Conservation (phyloP, 23 red algal genomes). For the Gracilaria domingensis region DNA sequence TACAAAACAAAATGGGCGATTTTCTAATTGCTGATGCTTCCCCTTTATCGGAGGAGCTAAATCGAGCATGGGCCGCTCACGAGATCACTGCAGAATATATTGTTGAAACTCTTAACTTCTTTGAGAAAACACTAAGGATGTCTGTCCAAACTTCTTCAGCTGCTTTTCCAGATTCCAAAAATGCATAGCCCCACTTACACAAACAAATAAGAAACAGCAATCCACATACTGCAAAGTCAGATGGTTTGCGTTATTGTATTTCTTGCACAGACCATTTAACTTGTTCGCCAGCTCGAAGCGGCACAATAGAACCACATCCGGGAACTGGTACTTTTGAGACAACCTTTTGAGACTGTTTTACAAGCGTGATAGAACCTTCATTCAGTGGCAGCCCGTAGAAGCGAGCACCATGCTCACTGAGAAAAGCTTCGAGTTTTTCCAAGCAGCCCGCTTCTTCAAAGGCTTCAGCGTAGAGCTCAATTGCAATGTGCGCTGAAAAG, state of each 20-base stretch:
- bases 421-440: conserved; percentile 80
- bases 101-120: conserved; percentile 45
- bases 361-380: conserved; percentile 60
- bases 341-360: conserved; percentile 7
- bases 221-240: background rate
- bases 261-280: conserved; percentile 52
- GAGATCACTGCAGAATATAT: conserved; percentile 60
- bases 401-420: conserved; percentile 77
- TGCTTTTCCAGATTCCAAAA: background rate
- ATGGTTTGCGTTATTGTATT: background rate
- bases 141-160: background rate
- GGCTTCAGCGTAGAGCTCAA: conserved; percentile 88
- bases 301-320: conserved; percentile 45
- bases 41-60: conserved; percentile 46
- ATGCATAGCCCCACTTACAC: background rate
- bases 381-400: conserved; percentile 90
- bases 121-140: conserved; percentile 25
- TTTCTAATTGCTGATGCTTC: conserved; percentile 50
- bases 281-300: conserved; percentile 52
- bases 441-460: conserved; percentile 86
- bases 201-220: background rate
- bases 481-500: conserved; percentile 70
- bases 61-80: conserved; percentile 62
- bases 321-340: conserved; percentile 35
- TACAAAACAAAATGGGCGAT: conserved; percentile 25